These are phyloP conservation scores for Rhodotorula sphaerocarpa DNA, from an alignment of 768 basidiomycete genomes.

Conservation along the genomic window DNA sequence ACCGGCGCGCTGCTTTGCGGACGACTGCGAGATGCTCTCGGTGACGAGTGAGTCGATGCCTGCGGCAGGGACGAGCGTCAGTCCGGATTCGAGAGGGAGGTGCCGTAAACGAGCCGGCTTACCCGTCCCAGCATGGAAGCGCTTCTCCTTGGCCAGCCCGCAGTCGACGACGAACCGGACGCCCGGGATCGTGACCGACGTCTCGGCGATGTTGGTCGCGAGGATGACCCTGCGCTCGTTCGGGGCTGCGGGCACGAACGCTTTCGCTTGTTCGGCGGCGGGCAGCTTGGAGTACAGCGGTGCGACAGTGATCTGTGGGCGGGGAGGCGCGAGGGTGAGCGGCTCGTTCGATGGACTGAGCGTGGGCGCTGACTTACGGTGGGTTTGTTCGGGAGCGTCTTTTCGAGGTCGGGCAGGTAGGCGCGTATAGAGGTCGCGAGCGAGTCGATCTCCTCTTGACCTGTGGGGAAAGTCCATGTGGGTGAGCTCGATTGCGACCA, in stretches of 20 bases:
- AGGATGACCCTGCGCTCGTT: conserved; percentile 81
- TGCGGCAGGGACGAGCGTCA: conserved; percentile 39
- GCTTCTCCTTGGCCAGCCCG: conserved; percentile 91
- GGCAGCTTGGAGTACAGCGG: conserved; percentile 84
- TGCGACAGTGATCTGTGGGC: conserved; percentile 58
- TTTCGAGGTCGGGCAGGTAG: conserved; percentile 23
- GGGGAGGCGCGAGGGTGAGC: neutral
- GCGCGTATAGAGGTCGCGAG: conserved; percentile 63
- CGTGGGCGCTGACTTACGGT: neutral
- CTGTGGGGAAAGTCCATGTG: conserved; percentile 43
- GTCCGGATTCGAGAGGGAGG: neutral
- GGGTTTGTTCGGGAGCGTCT: conserved; percentile 3
- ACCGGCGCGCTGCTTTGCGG: conserved; percentile 77
- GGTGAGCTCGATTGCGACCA: neutral
- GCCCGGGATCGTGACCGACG: conserved; percentile 92
- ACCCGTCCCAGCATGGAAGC: conserved; percentile 49
- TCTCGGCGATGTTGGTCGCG: conserved; percentile 96
- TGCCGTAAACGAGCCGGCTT: neutral
- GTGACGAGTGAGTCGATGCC: conserved; percentile 82
- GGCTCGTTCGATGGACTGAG: too few species aligned
- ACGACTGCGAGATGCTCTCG: conserved; percentile 75
- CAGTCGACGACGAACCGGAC: conserved; percentile 93
- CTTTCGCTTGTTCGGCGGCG: conserved; percentile 64
- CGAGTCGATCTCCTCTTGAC: conserved; percentile 93
- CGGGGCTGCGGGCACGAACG: conserved; percentile 60